Evolutionary conservation across 1,284 basidiomycete species (phyloP), one percentile per base, ranked within the genome.

Genomic region (Testicularia cyperi): DNA sequence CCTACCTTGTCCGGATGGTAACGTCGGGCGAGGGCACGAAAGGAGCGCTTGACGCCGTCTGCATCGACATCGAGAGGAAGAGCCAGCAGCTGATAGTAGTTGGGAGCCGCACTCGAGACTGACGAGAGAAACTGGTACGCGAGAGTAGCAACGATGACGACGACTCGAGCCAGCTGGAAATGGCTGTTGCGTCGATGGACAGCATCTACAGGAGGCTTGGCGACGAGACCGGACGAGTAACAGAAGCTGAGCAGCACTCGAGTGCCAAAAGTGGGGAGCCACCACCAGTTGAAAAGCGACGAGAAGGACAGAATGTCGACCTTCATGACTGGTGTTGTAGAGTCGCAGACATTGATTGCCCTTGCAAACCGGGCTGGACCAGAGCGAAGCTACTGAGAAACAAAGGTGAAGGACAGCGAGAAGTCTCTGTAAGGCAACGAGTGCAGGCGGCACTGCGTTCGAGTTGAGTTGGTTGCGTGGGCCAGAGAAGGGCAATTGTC

Each of bases 1-100:
- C 88, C 87, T 10, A 84, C 83, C 48, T 85, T 81, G 79, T 92
- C 90, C 0, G 90, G 90, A 72, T 92, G 90, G 62, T 86, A 80
- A 55, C 78, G 80, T 65, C 83, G 83, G 5, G 87, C 89, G 58
- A 91, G 86, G 7, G 82, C 78, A 38, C 88, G 80, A 73, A 89
- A 92, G 2, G 86, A 87, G 6, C 78, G 67, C 77, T 86, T 88
- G 41, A 92, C 80, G 7, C 81, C 82, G 36, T 79, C 80, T 35
- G 86, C 85, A 65, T 87, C 85, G 0, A 85, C 85, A 19, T 79
- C 77, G 4, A 83, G 82, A 4, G 77, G 58, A 0, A 88, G 84
- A 2, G 82, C 83, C 10, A 92, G 82, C 13, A 88, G 79, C 51
- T 87, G 80, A 74, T 91, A 92, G 77, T 85, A 88, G 72, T 87